Evolutionary conservation across 129 eudicot genomes (phyloP).

Genomic region (Flaveria robusta): DNA sequence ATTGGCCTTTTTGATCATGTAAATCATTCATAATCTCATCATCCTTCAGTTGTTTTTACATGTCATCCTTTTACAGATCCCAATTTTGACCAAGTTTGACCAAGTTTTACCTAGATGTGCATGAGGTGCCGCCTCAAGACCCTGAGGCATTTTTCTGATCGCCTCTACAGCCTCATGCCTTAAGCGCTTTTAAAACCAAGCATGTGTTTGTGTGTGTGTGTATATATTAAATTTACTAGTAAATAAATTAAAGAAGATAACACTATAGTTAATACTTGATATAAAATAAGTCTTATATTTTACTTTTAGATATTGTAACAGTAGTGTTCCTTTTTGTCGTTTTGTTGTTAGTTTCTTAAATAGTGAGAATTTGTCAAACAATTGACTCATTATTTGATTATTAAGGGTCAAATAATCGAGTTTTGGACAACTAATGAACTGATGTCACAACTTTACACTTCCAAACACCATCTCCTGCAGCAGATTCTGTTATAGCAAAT

Average conservation of each 20-base stretch:
- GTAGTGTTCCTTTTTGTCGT: background rate
- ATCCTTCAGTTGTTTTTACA: no score
- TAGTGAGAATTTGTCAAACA: background rate
- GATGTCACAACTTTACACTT: slow-evolving; percentile 21
- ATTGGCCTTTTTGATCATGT: no score
- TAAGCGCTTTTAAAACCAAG: no score
- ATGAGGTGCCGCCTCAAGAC: no score
- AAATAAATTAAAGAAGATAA: background rate
- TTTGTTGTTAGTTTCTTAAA: background rate
- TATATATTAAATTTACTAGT: no score
- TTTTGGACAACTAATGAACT: slow-evolving; percentile 6
- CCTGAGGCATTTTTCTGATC: no score
- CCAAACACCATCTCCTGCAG: background rate
- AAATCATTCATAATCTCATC: no score
- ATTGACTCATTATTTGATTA: background rate
- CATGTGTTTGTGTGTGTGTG: background rate
- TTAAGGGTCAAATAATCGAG: background rate
- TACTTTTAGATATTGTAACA: background rate
- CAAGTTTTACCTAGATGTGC: no score
- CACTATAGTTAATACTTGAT: background rate
- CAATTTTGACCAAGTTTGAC: no score
- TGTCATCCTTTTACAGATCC: no score
- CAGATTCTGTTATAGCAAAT: background rate
- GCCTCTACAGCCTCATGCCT: no score
- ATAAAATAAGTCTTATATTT: background rate